Percentiles rank a stretch among this genome's conserved stretches.
Conservation (phyloP, 2,329 filamentous ascomycete genomes). For the Pseudocercospora ulei region DNA sequence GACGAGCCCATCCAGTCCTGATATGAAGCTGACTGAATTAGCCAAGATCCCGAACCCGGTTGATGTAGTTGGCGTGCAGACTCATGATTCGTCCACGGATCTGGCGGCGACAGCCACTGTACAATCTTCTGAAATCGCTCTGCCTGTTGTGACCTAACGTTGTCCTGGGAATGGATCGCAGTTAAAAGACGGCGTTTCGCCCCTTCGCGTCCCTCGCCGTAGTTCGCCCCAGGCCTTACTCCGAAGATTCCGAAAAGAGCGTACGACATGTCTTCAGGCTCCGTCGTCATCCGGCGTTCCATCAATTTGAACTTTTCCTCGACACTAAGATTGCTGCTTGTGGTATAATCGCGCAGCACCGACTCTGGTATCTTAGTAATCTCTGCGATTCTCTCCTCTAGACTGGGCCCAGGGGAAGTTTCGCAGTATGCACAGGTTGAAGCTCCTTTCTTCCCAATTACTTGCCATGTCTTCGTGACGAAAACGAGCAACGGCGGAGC, state of each 20-base stretch:
- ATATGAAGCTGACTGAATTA: conserved; percentile 18
- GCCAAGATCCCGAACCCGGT: conserved; percentile 16
- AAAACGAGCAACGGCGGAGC: conserved; percentile 20
- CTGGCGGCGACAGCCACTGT: conserved; percentile 20
- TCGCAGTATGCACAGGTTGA: conserved; percentile 4
- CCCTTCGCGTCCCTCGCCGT: conserved; percentile 17
- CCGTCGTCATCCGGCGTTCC: conserved; percentile 16
- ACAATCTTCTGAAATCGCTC: conserved; percentile 16
- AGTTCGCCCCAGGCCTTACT: conserved; percentile 16
- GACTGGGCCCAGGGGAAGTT: conserved; percentile 6
- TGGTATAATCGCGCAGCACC: conserved; percentile 15
- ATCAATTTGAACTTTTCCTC: conserved; percentile 21
- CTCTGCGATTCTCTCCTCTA: conserved; percentile 13
- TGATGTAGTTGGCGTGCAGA: conserved; percentile 14
- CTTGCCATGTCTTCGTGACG: conserved; percentile 19
- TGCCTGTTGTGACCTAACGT: conserved; percentile 10
- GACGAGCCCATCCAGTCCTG: conserved; percentile 18
- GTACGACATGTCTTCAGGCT: conserved; percentile 21
- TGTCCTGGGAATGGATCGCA: conserved; percentile 7
- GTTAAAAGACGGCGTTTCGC: conserved; percentile 18
- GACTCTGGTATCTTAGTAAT: conserved; percentile 16
- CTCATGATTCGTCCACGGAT: conserved; percentile 21
- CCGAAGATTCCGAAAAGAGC: conserved; percentile 20
- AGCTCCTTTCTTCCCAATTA: conserved; percentile 24
- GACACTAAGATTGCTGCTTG: conserved; percentile 11